Percentiles rank a stretch among this genome's conserved stretches.
These are phyloP conservation scores for Aspergillus spinulosporus DNA, from an alignment of 2,329 filamentous ascomycete species.

Conservation along the genomic window DNA sequence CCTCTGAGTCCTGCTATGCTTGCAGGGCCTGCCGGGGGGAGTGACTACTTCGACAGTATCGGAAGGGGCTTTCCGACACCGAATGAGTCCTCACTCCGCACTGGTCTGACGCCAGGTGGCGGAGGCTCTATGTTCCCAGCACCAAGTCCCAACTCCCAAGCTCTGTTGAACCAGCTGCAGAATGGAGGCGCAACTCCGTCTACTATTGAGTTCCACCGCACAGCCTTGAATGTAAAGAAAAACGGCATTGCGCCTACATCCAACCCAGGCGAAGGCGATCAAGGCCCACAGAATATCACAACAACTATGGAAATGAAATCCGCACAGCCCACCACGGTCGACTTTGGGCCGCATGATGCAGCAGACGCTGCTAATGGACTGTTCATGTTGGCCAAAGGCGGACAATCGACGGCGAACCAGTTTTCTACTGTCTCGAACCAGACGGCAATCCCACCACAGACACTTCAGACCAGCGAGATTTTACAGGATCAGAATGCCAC, in stretches of 20 bases:
- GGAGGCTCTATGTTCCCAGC: conserved; percentile 97
- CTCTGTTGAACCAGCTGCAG: conserved; percentile 74
- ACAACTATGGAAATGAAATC: conserved; percentile 46
- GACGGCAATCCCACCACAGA: conserved; percentile 53
- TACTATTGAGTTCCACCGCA: conserved; percentile 92
- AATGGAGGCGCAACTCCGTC: conserved; percentile 83
- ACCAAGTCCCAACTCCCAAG: conserved; percentile 82
- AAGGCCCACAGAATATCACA: conserved; percentile 35
- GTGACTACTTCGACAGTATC: conserved; percentile 87
- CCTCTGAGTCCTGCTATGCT: conserved; percentile 97
- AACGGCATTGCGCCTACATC: conserved; percentile 50
- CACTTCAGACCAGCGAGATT: conserved; percentile 56
- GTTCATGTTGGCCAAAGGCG: conserved; percentile 76
- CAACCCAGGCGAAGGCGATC: conserved; percentile 43
- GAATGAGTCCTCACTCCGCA: conserved; percentile 91
- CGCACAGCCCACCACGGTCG: conserved; percentile 52
- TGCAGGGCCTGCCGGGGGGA: conserved; percentile 70
- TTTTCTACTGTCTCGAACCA: conserved; percentile 51
- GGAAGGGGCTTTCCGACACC: conserved; percentile 87
- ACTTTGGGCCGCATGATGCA: conserved; percentile 83
- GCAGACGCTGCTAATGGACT: conserved; percentile 95
- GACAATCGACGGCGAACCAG: conserved; percentile 59
- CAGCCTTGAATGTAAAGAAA: conserved; percentile 75
- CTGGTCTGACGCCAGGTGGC: conserved; percentile 88
- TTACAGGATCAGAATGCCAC: conserved; percentile 41